Conservation (phyloP, 805 yeast genomes). For the Hyphopichia homilentoma region DNA sequence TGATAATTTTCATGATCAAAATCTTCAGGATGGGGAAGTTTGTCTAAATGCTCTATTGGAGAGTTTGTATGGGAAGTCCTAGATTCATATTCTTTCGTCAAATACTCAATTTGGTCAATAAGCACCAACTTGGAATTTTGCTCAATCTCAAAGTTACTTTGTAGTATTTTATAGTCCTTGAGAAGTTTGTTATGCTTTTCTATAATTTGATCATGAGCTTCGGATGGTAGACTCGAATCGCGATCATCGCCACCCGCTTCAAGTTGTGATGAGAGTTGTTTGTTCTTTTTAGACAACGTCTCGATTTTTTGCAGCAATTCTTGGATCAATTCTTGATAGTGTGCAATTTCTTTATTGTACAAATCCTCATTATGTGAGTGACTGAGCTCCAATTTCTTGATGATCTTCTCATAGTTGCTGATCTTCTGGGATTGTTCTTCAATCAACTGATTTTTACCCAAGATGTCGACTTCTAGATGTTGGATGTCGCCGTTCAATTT, state of each 20-base stretch:
- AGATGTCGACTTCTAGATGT: slow-evolving; percentile 30
- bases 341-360: slow-evolving; percentile 24
- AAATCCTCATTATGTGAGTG: slow-evolving; percentile 23
- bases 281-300: slow-evolving; percentile 8
- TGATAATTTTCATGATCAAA: slow-evolving; percentile 6
- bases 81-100: slow-evolving; percentile 33
- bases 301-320: slow-evolving; percentile 26
- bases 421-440: slow-evolving; percentile 25
- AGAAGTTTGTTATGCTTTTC: slow-evolving; percentile 26
- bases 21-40: slow-evolving; percentile 7
- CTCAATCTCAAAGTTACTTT: slow-evolving; percentile 51
- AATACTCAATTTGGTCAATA: slow-evolving; percentile 51
- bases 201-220: slow-evolving; percentile 12
- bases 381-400: slow-evolving; percentile 27
- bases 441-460: slow-evolving; percentile 17
- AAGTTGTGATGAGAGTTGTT: slow-evolving; percentile 1
- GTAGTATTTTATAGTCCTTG: slow-evolving; percentile 37
- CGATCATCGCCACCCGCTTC: slow-evolving; percentile 3
- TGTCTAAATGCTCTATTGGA: background rate
- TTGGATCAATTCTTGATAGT: slow-evolving; percentile 29
- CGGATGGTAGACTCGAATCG: slow-evolving; percentile 9
- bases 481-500: slow-evolving; percentile 20
- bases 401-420: slow-evolving; percentile 21
- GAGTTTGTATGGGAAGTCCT: background rate
- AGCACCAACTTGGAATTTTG: slow-evolving; percentile 48